These are phyloP conservation scores for Ambrosiella cleistominuta DNA, from an alignment of 2,329 filamentous ascomycete species.

Conservation along the genomic window DNA sequence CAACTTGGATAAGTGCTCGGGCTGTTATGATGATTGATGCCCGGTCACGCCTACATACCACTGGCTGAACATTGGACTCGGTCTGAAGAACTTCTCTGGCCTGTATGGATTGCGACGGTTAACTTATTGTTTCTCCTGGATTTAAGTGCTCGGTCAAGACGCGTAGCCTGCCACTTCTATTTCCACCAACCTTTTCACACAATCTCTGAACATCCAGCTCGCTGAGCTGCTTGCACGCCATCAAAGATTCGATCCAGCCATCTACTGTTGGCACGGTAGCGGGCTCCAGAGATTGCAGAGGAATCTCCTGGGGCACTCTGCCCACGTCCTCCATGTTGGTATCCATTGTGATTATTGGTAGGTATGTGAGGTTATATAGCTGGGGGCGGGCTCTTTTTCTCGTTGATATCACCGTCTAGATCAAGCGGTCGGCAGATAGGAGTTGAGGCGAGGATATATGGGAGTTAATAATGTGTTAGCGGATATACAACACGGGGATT, in stretches of 20 bases:
- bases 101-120: constrained; percentile 26
- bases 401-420: neutral
- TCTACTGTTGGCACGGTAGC: constrained; percentile 84
- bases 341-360: constrained; percentile 46
- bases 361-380: neutral
- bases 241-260: constrained; percentile 96
- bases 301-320: constrained; percentile 64
- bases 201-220: constrained; percentile 90
- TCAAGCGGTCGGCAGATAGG: neutral
- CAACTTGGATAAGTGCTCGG: neutral
- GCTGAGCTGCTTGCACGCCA: constrained; percentile 94
- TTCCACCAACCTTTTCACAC: constrained; percentile 71
- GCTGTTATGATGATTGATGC: neutral
- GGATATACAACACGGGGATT: neutral
- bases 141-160: neutral
- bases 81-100: constrained; percentile 92
- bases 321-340: constrained; percentile 98
- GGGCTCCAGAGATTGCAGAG: constrained; percentile 52
- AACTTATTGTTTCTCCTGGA: neutral
- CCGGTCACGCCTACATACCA: constrained; percentile 42
- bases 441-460: neutral
- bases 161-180: too few species aligned
- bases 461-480: neutral
- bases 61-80: constrained; percentile 96
- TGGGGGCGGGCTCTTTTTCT: too few species aligned